phyloP scores from a whole-genome alignment of 768 basidiomycete genomes.

The Boletus vinaceobasis region DNA sequence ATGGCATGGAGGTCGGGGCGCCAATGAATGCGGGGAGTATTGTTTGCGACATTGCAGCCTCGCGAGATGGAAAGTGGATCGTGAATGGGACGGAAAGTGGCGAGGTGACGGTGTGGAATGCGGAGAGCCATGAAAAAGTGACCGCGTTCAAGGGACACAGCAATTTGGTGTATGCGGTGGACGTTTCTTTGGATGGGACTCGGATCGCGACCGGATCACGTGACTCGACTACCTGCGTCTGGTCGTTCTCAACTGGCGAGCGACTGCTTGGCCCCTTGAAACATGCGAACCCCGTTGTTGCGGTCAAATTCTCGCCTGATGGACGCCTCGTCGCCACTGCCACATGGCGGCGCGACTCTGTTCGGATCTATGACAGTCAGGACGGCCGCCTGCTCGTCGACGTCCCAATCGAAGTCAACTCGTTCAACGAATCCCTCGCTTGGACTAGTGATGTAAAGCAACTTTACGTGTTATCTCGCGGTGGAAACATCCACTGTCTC shows the following conservation, averaged over 20 bases:
- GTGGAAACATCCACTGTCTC: background rate
- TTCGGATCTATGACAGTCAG: background rate
- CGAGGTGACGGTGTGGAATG: background rate
- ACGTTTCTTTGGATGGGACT: background rate
- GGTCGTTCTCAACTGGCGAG: background rate
- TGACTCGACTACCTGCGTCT: background rate
- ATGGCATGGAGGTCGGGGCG: background rate
- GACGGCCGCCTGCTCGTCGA: background rate
- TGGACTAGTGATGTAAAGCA: background rate
- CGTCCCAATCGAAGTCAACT: background rate
- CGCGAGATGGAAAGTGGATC: background rate
- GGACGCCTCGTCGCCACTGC: background rate
- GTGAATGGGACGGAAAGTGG: background rate
- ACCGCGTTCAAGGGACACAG: background rate
- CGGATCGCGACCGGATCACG: background rate
- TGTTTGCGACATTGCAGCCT: background rate
- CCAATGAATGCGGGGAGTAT: background rate
- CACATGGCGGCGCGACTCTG: background rate
- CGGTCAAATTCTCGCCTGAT: background rate
- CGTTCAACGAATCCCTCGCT: background rate
- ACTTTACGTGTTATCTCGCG: background rate
- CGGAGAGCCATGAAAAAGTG: background rate
- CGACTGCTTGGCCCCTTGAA: background rate
- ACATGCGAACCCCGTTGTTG: background rate
- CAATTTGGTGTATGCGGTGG: background rate